These are phyloP conservation scores for Russula olivacea DNA, from an alignment of 768 basidiomycete species.

Conservation along the genomic window DNA sequence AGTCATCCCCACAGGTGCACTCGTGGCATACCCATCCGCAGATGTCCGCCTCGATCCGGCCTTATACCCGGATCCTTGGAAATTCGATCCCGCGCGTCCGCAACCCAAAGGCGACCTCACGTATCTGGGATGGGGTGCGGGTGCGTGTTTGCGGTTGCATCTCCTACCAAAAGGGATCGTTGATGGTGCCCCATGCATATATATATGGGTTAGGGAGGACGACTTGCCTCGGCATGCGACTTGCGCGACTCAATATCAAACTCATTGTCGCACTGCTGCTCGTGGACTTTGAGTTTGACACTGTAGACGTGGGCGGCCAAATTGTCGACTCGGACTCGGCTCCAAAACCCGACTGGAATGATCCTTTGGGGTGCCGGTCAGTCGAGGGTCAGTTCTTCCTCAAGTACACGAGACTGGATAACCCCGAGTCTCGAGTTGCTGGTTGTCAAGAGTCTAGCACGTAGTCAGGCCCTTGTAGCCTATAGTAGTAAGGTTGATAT, in stretches of 20 bases:
- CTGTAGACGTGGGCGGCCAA: slow-evolving; percentile 50
- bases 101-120: slow-evolving; percentile 47
- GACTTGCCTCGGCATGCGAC: slow-evolving; percentile 49
- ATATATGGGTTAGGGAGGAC: slow-evolving; percentile 49
- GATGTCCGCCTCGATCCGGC: slow-evolving; percentile 69
- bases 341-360: slow-evolving; percentile 74
- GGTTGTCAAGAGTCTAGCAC: too few relatives aligned
- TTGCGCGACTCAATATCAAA: too few relatives aligned
- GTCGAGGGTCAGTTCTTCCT: too few relatives aligned
- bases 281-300: slow-evolving; percentile 52
- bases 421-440: too few relatives aligned
- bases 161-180: not conserved
- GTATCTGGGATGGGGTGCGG: slow-evolving; percentile 77
- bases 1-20: slow-evolving; percentile 64
- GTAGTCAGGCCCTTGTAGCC: too few relatives aligned
- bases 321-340: slow-evolving; percentile 33
- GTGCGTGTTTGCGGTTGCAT: slow-evolving; percentile 36
- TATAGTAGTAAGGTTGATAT: too few relatives aligned
- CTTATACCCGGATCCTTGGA: slow-evolving; percentile 73
- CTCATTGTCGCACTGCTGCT: slow-evolving; percentile 51
- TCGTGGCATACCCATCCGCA: slow-evolving; percentile 74
- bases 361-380: slow-evolving; percentile 40
- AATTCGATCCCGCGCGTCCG: slow-evolving; percentile 55
- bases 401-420: too few relatives aligned
- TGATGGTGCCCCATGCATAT: too few relatives aligned